phyloP scores from a whole-genome alignment of 2,329 filamentous ascomycete species.

The Tolypocladium album region DNA sequence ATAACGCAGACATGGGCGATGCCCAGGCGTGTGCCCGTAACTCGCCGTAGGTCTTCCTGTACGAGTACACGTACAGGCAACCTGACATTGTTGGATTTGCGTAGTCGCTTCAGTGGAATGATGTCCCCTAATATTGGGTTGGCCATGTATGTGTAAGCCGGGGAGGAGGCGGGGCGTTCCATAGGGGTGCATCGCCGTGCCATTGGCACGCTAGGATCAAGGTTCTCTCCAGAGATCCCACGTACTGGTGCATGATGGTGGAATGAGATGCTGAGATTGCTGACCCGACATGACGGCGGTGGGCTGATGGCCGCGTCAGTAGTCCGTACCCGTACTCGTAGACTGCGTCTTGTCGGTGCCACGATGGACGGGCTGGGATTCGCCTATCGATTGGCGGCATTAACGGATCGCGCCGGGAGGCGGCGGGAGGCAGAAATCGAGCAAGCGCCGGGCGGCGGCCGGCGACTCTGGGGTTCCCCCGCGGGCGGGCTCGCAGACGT shows the following conservation, averaged over 20 bases:
- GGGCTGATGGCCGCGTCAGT: slow-evolving; percentile 1
- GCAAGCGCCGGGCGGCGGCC: not conserved
- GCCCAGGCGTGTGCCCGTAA: not conserved
- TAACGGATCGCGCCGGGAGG: not conserved
- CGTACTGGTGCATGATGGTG: not conserved
- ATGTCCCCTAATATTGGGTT: not conserved
- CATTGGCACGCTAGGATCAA: not conserved
- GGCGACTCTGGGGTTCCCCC: not conserved
- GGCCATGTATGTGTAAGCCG: not conserved
- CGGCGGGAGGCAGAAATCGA: not conserved
- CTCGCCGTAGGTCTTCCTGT: not conserved
- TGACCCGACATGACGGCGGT: not conserved
- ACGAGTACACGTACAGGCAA: not conserved
- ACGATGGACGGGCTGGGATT: not conserved
- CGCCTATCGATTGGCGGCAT: not conserved
- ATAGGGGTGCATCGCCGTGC: not conserved
- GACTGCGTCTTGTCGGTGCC: no score
- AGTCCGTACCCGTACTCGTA: not conserved
- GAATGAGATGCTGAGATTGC: not conserved
- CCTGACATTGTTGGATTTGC: not conserved
- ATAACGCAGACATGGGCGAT: not conserved
- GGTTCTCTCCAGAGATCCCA: not conserved
- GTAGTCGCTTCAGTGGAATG: not conserved
- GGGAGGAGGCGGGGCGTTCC: not conserved
- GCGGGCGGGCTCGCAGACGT: not conserved